phyloP scores from a whole-genome alignment of 352 stramenopile species.

The Thraustochytrium striatum region DNA sequence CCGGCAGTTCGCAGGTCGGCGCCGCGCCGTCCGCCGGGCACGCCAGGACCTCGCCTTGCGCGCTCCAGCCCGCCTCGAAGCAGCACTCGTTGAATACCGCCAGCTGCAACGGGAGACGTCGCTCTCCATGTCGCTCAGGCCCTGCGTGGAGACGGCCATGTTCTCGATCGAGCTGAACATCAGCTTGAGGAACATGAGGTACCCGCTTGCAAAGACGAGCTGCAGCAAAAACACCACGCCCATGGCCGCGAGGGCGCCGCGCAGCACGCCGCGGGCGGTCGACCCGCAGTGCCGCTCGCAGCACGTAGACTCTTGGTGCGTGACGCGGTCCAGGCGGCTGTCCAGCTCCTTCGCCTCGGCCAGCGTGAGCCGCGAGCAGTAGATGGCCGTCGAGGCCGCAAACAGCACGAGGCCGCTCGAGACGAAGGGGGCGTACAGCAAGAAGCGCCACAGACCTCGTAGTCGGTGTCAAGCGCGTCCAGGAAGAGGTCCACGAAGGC shows the following conservation, averaged over 20 bases:
- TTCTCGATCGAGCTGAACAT: not conserved
- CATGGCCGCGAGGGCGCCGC: not conserved
- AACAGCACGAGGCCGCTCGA: not conserved
- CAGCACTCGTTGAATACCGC: conserved; percentile 35
- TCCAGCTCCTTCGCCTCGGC: not conserved
- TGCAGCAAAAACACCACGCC: conserved; percentile 10
- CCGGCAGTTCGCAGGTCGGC: not conserved
- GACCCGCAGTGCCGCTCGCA: conserved; percentile 21
- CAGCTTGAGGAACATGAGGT: conserved; percentile 8
- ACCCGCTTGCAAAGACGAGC: conserved; percentile 8
- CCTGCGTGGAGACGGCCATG: not conserved
- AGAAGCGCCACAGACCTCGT: not conserved
- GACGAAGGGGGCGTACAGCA: not conserved
- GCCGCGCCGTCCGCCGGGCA: not conserved
- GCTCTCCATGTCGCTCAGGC: not conserved
- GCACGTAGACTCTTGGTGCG: not conserved
- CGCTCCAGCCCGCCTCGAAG: conserved; percentile 15
- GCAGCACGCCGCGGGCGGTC: conserved; percentile 1
- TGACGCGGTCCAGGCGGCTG: not conserved
- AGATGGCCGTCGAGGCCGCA: not conserved
- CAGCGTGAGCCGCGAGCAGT: not conserved
- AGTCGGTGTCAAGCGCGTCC: not conserved
- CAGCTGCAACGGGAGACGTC: conserved; percentile 17
- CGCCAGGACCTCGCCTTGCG: not conserved
- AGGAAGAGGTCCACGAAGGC: not conserved